Evolutionary conservation across 805 yeast species (phyloP).

Genomic region (Starmera amethionina): DNA sequence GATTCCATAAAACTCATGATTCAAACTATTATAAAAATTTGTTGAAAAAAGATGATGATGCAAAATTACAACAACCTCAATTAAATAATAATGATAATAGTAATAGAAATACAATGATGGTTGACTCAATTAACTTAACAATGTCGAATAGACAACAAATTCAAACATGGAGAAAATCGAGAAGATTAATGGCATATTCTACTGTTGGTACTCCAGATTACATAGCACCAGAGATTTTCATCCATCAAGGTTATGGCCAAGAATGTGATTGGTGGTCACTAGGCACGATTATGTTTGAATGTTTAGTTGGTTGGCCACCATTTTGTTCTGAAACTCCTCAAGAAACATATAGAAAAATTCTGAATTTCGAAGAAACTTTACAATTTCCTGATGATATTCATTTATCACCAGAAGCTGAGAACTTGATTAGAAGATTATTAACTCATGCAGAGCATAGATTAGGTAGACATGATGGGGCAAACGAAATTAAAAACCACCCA

Average conservation of each 20-base stretch:
- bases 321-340: slow-evolving; percentile 89
- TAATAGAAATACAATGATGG: slow-evolving; percentile 68
- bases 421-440: slow-evolving; percentile 79
- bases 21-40: slow-evolving; percentile 82
- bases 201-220: slow-evolving; percentile 99
- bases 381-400: slow-evolving; percentile 81
- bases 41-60: slow-evolving; percentile 56
- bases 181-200: slow-evolving; percentile 84
- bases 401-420: slow-evolving; percentile 85
- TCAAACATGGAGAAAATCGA: slow-evolving; percentile 61
- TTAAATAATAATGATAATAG: slow-evolving; percentile 27
- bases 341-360: slow-evolving; percentile 88
- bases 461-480: slow-evolving; percentile 48
- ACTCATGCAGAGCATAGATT: slow-evolving; percentile 77
- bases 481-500: slow-evolving; percentile 63
- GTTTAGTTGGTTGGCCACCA: slow-evolving; percentile 95
- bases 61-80: slow-evolving; percentile 26
- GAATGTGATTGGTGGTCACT: slow-evolving; percentile 98
- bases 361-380: slow-evolving; percentile 82
- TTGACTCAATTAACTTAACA: slow-evolving; percentile 90
- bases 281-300: slow-evolving; percentile 95
- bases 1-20: slow-evolving; percentile 84
- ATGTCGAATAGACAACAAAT: slow-evolving; percentile 88
- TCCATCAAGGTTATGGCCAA: slow-evolving; percentile 83
- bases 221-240: slow-evolving; percentile 92